Percentiles rank a stretch among this genome's conserved stretches.
These are phyloP conservation scores for Xenoacremonium recifei DNA, from an alignment of 2,329 filamentous ascomycete genomes.

Conservation along the genomic window DNA sequence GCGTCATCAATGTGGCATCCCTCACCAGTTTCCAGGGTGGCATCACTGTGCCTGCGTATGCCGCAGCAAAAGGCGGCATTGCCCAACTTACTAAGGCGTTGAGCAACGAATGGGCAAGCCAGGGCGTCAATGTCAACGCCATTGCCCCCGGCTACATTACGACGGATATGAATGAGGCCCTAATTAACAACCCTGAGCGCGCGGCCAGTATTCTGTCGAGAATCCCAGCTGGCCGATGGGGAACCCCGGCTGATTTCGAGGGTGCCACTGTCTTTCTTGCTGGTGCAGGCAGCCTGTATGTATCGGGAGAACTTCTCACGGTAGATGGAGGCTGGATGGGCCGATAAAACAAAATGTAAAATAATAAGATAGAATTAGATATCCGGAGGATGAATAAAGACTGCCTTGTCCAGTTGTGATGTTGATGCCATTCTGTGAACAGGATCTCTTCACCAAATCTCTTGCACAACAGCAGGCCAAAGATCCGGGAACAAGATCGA, in stretches of 20 bases:
- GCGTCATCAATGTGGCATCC: constrained; percentile 77
- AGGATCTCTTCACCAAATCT: too few species aligned
- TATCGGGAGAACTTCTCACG: constrained; percentile 71
- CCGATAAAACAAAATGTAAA: too few species aligned
- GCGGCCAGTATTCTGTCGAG: constrained; percentile 68
- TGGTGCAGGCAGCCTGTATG: constrained; percentile 68
- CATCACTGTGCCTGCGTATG: constrained; percentile 74
- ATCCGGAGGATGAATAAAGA: too few species aligned
- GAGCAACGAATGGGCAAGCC: constrained; percentile 72
- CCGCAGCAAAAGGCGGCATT: constrained; percentile 75
- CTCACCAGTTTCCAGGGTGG: constrained; percentile 78
- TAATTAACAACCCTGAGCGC: constrained; percentile 66
- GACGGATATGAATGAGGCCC: constrained; percentile 80
- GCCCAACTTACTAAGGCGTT: constrained; percentile 75
- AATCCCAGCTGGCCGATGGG: constrained; percentile 79
- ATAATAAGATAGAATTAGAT: too few species aligned
- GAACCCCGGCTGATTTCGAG: constrained; percentile 76
- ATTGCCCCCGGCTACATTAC: constrained; percentile 81
- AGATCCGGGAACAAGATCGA: too few species aligned
- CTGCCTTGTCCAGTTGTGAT: too few species aligned
- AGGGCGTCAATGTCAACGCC: constrained; percentile 75
- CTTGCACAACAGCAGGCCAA: too few species aligned
- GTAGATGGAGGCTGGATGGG: constrained; percentile 92
- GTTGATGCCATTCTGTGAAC: too few species aligned
- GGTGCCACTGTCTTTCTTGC: constrained; percentile 71